A percentile compares a stretch with the other conserved stretches of the same genome.
phyloP scores from a whole-genome alignment of 495 filamentous ascomycete genomes.

The Penicillium cataractarum region DNA sequence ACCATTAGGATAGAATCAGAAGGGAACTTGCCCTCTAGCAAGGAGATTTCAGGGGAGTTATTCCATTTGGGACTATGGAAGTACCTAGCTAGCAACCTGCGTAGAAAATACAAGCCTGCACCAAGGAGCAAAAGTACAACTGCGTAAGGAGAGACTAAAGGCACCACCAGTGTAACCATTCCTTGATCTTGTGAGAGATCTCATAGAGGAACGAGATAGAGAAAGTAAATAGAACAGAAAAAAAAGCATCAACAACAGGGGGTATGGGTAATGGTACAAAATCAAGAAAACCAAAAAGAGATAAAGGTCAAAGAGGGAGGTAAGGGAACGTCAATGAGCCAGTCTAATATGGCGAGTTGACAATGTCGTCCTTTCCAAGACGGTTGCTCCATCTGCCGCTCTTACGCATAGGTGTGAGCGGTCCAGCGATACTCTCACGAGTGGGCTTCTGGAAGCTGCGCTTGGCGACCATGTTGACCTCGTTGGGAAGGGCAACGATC shows the following conservation, averaged over 20 bases:
- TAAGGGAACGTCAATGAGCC: slow-evolving; percentile 14
- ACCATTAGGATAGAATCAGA: too few species aligned
- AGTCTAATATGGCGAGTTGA: slow-evolving; percentile 78
- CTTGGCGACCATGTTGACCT: slow-evolving; percentile 95
- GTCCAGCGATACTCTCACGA: slow-evolving; percentile 83
- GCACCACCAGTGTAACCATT: background rate
- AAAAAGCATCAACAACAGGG: slow-evolving; percentile 36
- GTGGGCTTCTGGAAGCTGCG: slow-evolving; percentile 84
- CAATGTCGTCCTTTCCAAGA: slow-evolving; percentile 74
- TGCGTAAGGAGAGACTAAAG: background rate
- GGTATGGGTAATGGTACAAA: slow-evolving; percentile 45
- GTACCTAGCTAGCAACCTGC: slow-evolving; percentile 14
- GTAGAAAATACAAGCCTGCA: background rate
- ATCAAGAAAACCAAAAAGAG: slow-evolving; percentile 18
- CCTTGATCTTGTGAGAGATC: background rate
- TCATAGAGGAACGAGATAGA: background rate
- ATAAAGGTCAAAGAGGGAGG: slow-evolving; percentile 5
- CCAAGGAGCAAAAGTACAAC: background rate
- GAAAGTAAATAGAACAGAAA: slow-evolving; percentile 13
- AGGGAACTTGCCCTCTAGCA: too few species aligned
- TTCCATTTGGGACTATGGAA: background rate
- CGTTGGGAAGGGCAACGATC: slow-evolving; percentile 94
- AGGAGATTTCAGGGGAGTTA: too few species aligned
- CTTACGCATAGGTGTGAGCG: slow-evolving; percentile 56
- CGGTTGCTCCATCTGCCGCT: slow-evolving; percentile 54